Conservation (phyloP, 352 stramenopile species). For the Thalassiosira livingstoniorum region DNA sequence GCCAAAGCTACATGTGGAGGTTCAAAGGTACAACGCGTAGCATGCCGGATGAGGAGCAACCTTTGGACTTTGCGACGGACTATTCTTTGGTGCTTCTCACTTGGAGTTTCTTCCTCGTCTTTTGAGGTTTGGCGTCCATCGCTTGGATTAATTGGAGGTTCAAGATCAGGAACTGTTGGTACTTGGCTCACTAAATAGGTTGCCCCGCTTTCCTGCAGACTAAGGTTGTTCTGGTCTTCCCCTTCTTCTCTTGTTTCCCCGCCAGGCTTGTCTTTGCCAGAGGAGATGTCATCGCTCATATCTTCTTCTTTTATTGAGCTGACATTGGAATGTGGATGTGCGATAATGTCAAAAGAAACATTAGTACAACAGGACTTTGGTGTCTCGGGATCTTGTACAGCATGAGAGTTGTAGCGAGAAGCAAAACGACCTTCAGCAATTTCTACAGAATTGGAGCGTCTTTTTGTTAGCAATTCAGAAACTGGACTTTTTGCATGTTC, state of each 20-base stretch:
- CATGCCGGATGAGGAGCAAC: slow-evolving; percentile 52
- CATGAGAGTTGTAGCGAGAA: no score
- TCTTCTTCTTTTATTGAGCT: slow-evolving; percentile 34
- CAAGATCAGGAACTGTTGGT: no score
- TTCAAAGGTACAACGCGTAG: slow-evolving; percentile 30
- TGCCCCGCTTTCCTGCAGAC: no score
- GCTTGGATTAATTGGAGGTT: no score
- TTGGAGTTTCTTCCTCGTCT: slow-evolving; percentile 4
- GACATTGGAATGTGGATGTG: slow-evolving; percentile 12
- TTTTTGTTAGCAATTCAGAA: no score
- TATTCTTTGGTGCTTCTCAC: slow-evolving; percentile 33
- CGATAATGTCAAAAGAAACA: slow-evolving; percentile 34
- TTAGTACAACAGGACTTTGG: slow-evolving; percentile 12
- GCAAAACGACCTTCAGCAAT: no score
- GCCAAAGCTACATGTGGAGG: background rate
- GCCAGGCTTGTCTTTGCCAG: no score
- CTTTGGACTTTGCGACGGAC: slow-evolving; percentile 50
- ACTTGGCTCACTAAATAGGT: no score
- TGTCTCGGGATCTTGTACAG: slow-evolving; percentile 24
- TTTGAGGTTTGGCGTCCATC: no score
- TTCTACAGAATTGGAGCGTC: no score
- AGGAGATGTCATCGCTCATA: no score
- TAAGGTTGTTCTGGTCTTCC: background rate
- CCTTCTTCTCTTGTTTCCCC: background rate
- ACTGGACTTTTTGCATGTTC: no score